Evolutionary conservation across 2,329 filamentous ascomycete genomes (phyloP).

Genomic region (Fusarium albidum): DNA sequence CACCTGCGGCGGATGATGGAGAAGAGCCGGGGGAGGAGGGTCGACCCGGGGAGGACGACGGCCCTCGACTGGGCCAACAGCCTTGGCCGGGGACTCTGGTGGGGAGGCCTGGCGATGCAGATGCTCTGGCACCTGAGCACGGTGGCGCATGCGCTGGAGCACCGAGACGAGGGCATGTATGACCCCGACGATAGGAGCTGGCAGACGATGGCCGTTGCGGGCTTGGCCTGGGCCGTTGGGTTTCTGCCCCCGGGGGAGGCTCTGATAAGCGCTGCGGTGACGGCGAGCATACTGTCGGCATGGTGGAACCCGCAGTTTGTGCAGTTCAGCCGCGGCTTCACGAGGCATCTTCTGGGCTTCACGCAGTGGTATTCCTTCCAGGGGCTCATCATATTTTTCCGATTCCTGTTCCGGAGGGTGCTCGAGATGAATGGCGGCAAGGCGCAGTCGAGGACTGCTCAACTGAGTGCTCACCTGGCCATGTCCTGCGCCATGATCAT

Average conservation of each 20-base stretch:
- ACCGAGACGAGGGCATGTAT: conserved; percentile 43
- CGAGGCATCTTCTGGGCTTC: conserved; percentile 66
- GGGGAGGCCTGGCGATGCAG: conserved; percentile 55
- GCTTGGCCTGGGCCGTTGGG: conserved; percentile 25
- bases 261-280: conserved; percentile 57
- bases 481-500: conserved; percentile 61
- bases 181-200: conserved; percentile 44
- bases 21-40: conserved; percentile 57
- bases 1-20: conserved; percentile 79
- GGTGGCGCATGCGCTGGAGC: conserved; percentile 38
- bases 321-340: conserved; percentile 67
- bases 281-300: conserved; percentile 58
- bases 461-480: conserved; percentile 62
- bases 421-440: conserved; percentile 50
- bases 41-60: conserved; percentile 41
- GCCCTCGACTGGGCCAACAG: conserved; percentile 53
- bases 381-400: conserved; percentile 62
- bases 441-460: conserved; percentile 49
- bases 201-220: conserved; percentile 14
- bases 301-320: conserved; percentile 77
- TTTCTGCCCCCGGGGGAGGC: conserved; percentile 51
- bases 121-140: conserved; percentile 59
- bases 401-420: conserved; percentile 58
- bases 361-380: conserved; percentile 74
- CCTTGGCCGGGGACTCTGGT: conserved; percentile 58